These are phyloP conservation scores for Leccinum fibrillosum DNA, from an alignment of 768 basidiomycete species.

Conservation along the genomic window DNA sequence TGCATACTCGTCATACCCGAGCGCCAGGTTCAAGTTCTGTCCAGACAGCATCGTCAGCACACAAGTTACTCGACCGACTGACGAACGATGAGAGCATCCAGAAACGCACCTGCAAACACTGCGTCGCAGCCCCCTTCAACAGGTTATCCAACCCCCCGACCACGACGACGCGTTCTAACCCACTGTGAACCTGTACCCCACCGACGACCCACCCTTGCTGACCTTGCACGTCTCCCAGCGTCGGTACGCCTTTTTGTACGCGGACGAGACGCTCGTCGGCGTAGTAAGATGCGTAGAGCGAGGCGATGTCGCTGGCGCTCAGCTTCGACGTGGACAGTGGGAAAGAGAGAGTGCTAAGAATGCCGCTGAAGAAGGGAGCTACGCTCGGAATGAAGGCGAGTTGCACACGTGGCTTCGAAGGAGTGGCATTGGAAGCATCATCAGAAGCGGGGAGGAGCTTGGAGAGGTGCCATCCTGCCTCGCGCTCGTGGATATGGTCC, in stretches of 20 bases:
- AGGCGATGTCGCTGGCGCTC: slow-evolving; percentile 66
- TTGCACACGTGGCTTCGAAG: slow-evolving; percentile 36
- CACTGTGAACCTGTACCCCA: slow-evolving; percentile 90
- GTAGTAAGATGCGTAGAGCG: slow-evolving; percentile 79
- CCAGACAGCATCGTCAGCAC: background rate
- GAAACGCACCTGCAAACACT: slow-evolving; percentile 82
- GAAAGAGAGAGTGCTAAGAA: slow-evolving; percentile 81
- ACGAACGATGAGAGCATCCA: too few species aligned
- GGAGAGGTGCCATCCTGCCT: slow-evolving; percentile 83
- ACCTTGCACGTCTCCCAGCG: slow-evolving; percentile 69
- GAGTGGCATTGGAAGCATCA: background rate
- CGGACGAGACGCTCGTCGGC: slow-evolving; percentile 66
- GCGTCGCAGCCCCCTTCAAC: slow-evolving; percentile 98
- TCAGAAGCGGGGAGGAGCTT: slow-evolving; percentile 39
- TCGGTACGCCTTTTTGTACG: slow-evolving; percentile 67
- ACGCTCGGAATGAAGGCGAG: slow-evolving; percentile 87
- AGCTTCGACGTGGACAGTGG: slow-evolving; percentile 63
- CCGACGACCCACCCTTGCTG: slow-evolving; percentile 90
- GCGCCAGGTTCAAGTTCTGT: slow-evolving; percentile 85
- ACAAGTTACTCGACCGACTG: background rate
- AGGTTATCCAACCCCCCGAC: slow-evolving; percentile 96
- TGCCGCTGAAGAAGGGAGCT: slow-evolving; percentile 95
- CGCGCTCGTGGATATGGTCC: slow-evolving; percentile 98
- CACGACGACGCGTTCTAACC: slow-evolving; percentile 88
- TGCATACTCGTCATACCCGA: slow-evolving; percentile 82